Evolutionary conservation across 441 rosid species (phyloP).

Genomic region (Croton setiger): DNA sequence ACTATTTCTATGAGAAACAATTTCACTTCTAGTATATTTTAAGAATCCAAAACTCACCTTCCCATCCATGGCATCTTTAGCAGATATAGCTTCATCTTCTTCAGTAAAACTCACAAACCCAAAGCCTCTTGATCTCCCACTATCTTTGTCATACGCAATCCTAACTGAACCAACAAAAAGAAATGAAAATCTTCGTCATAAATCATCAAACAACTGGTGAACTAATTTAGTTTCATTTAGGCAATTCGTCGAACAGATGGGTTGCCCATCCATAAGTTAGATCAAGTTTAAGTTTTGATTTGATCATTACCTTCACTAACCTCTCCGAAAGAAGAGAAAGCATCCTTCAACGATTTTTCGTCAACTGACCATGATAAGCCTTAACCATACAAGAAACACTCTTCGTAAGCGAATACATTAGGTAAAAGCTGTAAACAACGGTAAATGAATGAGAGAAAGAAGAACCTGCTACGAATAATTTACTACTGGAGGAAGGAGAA

Average conservation of each 20-base stretch:
- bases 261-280: background rate
- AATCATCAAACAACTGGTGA: background rate
- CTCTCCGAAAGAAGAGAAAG: constrained; percentile 73
- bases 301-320: constrained; percentile 51
- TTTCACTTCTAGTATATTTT: background rate
- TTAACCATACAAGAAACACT: constrained; percentile 24
- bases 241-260: constrained; percentile 58
- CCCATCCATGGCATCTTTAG: constrained; percentile 92
- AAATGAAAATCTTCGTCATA: background rate
- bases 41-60: constrained; percentile 40
- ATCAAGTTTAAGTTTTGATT: background rate
- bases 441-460: background rate
- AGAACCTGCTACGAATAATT: constrained; percentile 52
- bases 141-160: constrained; percentile 67
- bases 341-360: constrained; percentile 70
- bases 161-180: constrained; percentile 42
- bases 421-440: background rate
- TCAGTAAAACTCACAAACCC: constrained; percentile 71
- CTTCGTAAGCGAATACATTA: background rate
- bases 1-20: background rate
- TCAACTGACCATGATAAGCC: constrained; percentile 85
- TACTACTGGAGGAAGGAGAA: constrained; percentile 31
- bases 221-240: constrained; percentile 22
- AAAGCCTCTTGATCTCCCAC: constrained; percentile 80
- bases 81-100: constrained; percentile 52